Percentiles rank a stretch among this genome's conserved stretches.
These are phyloP conservation scores for Penicillium crustosum DNA, from an alignment of 2,329 filamentous ascomycete species.

Conservation along the genomic window DNA sequence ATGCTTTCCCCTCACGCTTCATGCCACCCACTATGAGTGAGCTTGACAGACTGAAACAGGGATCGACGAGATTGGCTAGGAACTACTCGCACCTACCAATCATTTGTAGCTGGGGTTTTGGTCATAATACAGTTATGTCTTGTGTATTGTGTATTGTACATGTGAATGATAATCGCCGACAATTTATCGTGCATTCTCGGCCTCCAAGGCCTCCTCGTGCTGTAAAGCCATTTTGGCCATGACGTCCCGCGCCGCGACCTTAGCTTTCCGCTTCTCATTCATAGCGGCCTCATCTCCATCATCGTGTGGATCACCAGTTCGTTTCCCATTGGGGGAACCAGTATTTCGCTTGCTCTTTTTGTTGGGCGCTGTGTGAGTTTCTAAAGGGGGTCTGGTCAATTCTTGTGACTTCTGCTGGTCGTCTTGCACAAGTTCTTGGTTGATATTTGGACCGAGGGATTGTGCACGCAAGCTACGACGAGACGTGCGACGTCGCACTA, in stretches of 20 bases:
- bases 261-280: constrained; percentile 34
- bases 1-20: too few relatives aligned
- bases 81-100: background rate
- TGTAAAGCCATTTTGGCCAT: constrained; percentile 40
- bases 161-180: background rate
- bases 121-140: too few relatives aligned
- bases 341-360: constrained; percentile 7
- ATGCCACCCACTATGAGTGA: too few relatives aligned
- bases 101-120: background rate
- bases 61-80: background rate
- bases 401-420: background rate
- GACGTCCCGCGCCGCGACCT: constrained; percentile 36
- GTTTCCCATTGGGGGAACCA: background rate
- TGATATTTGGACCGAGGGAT: constrained; percentile 5
- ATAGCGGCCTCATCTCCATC: constrained; percentile 9
- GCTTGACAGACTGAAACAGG: too few relatives aligned
- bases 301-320: constrained; percentile 1
- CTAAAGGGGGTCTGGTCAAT: background rate
- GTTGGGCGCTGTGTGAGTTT: background rate
- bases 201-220: constrained; percentile 42
- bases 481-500: constrained; percentile 9
- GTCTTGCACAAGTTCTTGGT: background rate
- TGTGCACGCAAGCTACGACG: constrained; percentile 18
- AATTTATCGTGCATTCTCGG: constrained; percentile 24
- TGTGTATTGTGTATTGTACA: background rate